Evolutionary conservation across 441 rosid species (phyloP).

Genomic region (Francoa sonchifolia): DNA sequence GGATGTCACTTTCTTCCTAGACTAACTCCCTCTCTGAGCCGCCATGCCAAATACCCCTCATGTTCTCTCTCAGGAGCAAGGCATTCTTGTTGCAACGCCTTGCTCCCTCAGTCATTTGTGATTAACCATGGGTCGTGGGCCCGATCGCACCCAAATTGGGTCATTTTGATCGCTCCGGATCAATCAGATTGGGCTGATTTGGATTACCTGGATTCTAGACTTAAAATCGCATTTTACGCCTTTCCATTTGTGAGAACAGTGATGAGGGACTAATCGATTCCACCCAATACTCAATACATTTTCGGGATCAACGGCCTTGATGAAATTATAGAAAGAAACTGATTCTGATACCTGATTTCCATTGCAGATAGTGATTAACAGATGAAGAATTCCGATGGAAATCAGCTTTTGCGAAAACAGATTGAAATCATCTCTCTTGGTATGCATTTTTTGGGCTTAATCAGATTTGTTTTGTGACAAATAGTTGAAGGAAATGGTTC

Average conservation of each 20-base stretch:
- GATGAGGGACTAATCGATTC: constrained; percentile 9
- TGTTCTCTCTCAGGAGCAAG: no score
- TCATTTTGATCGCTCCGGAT: no score
- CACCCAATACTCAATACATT: constrained; percentile 10
- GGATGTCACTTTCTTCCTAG: no score
- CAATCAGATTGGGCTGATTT: no score
- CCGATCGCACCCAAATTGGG: no score
- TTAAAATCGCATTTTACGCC: constrained; percentile 20
- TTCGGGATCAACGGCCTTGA: constrained; percentile 25
- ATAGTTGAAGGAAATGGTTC: no score
- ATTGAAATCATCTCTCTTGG: constrained; percentile 5
- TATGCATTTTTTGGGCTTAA: constrained; percentile 12
- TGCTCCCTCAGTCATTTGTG: no score
- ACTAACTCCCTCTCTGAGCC: no score
- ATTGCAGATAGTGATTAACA: constrained; percentile 10
- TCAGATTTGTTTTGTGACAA: background rate
- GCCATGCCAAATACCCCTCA: no score
- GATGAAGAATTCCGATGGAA: constrained; percentile 6
- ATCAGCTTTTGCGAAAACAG: constrained; percentile 4
- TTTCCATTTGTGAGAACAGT: constrained; percentile 15
- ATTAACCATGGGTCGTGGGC: no score
- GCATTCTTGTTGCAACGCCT: no score
- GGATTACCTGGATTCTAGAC: no score
- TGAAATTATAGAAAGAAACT: constrained; percentile 19
- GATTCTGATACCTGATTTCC: constrained; percentile 23